Percentiles rank a stretch among this genome's conserved stretches.
phyloP scores from a whole-genome alignment of 768 basidiomycete genomes.

The Tylopilus sp. region DNA sequence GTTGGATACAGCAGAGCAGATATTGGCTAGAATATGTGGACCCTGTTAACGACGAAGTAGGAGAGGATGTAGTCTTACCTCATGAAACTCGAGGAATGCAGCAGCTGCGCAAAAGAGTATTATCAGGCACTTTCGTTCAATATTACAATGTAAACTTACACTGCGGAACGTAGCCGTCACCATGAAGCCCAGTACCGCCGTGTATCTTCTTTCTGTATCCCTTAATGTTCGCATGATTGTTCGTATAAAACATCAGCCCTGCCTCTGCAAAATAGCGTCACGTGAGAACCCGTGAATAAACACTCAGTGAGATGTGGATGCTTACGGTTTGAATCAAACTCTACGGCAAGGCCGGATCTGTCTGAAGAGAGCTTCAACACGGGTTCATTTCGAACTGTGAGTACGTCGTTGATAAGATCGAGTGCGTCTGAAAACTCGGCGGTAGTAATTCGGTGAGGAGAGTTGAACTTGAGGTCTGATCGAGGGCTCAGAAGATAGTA shows the following conservation, averaged over 20 bases:
- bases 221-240: constrained; percentile 45
- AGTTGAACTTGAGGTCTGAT: constrained; percentile 28
- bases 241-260: constrained; percentile 74
- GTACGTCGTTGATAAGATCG: constrained; percentile 41
- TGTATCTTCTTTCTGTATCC: constrained; percentile 69
- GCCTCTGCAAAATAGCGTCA: constrained; percentile 43
- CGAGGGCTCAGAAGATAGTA: constrained; percentile 55
- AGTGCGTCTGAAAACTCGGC: constrained; percentile 38
- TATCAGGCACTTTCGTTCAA: not conserved
- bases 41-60: not conserved
- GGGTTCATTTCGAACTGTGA: constrained; percentile 34
- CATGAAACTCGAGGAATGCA: constrained; percentile 68
- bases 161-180: constrained; percentile 56
- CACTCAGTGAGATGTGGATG: not conserved
- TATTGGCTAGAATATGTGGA: constrained; percentile 39
- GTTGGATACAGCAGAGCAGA: constrained; percentile 64
- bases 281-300: not conserved
- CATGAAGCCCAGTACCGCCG: constrained; percentile 60
- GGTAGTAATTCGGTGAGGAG: constrained; percentile 48
- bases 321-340: constrained; percentile 72
- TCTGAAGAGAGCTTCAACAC: constrained; percentile 53
- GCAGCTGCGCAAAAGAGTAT: constrained; percentile 39
- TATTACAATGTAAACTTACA: constrained; percentile 37
- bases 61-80: constrained; percentile 33
- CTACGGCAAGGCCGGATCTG: constrained; percentile 55